Evolutionary conservation across 306 rosid genomes (phyloP).

Genomic region (Crataegus laevigata): DNA sequence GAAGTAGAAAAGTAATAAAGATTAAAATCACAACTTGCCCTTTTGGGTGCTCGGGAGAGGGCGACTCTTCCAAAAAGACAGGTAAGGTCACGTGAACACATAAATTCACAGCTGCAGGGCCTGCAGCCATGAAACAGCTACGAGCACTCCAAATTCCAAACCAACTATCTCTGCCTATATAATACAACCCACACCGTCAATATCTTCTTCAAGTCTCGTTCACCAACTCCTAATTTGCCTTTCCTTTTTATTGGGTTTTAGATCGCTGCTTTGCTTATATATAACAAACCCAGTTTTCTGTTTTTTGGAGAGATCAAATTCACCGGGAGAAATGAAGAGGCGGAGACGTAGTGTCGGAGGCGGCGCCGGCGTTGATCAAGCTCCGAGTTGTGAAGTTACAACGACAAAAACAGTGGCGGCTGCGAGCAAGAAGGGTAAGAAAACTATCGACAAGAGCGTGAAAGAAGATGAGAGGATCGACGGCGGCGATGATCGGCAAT

Average conservation of each 20-base stretch:
- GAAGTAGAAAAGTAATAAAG: background rate
- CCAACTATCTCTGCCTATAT: background rate
- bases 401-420: background rate
- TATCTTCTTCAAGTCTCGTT: slow-evolving; percentile 10
- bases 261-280: background rate
- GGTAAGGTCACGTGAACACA: slow-evolving; percentile 14
- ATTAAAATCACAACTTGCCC: background rate
- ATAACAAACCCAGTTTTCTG: background rate
- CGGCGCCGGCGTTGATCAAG: slow-evolving; percentile 8
- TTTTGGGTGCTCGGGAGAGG: background rate
- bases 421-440: slow-evolving; percentile 37
- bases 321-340: slow-evolving; percentile 44
- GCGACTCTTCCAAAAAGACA: background rate
- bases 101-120: background rate
- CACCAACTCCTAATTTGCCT: background rate
- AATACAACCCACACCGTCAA: background rate
- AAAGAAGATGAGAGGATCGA: slow-evolving; percentile 4
- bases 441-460: slow-evolving; percentile 14
- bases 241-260: background rate
- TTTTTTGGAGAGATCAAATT: background rate
- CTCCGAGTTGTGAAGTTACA: slow-evolving; percentile 25
- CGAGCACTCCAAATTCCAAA: background rate
- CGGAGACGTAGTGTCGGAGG: slow-evolving; percentile 25
- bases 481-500: background rate
- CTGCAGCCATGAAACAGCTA: background rate